phyloP scores from a whole-genome alignment of 1,284 basidiomycete species.

The Lignosus rhinocerotis region DNA sequence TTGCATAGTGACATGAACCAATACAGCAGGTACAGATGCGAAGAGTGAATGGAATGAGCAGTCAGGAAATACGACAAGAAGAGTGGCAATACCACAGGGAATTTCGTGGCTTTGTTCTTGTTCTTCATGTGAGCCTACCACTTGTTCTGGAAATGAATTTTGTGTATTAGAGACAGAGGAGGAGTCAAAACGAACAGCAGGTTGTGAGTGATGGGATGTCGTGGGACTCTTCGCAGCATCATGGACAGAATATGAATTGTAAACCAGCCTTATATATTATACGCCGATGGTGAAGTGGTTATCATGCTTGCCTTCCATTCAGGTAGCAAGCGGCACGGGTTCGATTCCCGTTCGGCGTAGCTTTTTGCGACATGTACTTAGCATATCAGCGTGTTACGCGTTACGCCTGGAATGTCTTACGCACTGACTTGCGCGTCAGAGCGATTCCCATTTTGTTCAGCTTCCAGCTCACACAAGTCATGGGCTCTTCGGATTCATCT shows the following conservation, averaged over 20 bases:
- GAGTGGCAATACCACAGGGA: conserved; percentile 61
- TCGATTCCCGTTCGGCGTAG: conserved; percentile 34
- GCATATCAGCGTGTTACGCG: too few relatives aligned
- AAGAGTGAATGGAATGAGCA: background rate
- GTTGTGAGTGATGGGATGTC: too few relatives aligned
- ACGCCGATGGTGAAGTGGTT: conserved; percentile 34
- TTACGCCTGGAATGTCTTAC: too few relatives aligned
- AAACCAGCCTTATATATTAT: too few relatives aligned
- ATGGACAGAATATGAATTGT: too few relatives aligned
- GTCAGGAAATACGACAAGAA: background rate
- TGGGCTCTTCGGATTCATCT: conserved; percentile 6
- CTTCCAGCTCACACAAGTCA: background rate
- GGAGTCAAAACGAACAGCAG: too few relatives aligned
- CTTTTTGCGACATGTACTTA: background rate
- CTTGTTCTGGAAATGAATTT: too few relatives aligned
- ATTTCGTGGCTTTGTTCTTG: conserved; percentile 84
- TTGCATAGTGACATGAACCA: background rate
- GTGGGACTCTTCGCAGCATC: too few relatives aligned
- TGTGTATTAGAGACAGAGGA: too few relatives aligned
- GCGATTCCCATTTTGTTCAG: too few relatives aligned
- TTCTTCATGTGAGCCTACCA: conserved; percentile 61
- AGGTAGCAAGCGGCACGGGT: conserved; percentile 32
- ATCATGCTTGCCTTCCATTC: conserved; percentile 34
- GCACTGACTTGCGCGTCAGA: too few relatives aligned
- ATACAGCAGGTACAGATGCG: background rate